These are phyloP conservation scores for Calonectria fujianensis DNA, from an alignment of 2,329 filamentous ascomycete species.

Conservation along the genomic window DNA sequence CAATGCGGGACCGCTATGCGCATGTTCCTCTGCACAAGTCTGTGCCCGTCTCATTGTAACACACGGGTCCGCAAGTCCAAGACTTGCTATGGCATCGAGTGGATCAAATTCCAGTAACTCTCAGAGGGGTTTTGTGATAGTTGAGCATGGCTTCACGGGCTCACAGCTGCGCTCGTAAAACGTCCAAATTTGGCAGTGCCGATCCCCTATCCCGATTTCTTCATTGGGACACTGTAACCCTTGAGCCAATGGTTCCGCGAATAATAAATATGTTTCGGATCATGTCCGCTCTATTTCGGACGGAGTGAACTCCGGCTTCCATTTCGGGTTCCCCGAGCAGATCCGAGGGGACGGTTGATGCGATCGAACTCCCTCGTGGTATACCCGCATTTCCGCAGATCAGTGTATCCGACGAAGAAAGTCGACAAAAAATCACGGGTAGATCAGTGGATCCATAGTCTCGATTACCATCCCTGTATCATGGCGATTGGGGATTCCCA, in stretches of 20 bases:
- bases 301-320: neutral
- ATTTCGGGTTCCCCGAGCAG: neutral
- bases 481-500: slow-evolving; percentile 2
- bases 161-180: neutral
- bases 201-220: neutral
- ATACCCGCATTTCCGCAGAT: slow-evolving; percentile 3
- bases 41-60: neutral
- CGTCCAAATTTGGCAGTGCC: no score
- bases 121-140: neutral
- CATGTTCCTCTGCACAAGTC: neutral
- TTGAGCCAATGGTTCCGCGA: neutral
- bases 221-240: neutral
- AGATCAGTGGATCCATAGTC: slow-evolving; percentile 10
- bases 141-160: slow-evolving; percentile 2
- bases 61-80: slow-evolving; percentile 7
- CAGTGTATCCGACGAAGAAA: neutral
- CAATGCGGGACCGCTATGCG: neutral
- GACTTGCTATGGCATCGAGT: neutral
- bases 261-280: neutral
- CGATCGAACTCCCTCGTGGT: neutral
- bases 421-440: neutral
- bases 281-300: no score
- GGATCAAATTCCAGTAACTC: neutral
- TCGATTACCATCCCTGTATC: neutral
- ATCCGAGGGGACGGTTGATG: neutral